Percentiles rank a stretch among this genome's conserved stretches.
Conservation (phyloP, 1,139 yeast species). For the Geotrichum citri-aurantii region DNA sequence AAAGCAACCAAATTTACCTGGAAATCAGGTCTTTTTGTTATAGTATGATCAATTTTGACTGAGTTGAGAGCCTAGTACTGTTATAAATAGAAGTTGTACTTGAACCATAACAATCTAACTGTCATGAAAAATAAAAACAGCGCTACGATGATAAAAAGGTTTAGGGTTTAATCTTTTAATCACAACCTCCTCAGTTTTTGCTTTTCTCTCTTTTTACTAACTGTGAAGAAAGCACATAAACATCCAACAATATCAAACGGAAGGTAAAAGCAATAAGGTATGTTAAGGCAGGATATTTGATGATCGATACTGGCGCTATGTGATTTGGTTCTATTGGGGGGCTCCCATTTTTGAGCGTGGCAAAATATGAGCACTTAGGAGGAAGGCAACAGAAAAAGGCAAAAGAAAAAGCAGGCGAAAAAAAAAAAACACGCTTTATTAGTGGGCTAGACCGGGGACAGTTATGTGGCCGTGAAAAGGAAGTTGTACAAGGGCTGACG, state of each 20-base stretch:
- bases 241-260: background rate
- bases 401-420: background rate
- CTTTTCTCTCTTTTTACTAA: background rate
- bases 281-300: background rate
- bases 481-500: background rate
- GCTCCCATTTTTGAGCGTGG: background rate
- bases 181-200: constrained; percentile 5
- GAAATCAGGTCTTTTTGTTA: too few relatives aligned
- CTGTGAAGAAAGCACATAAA: background rate
- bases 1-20: too few relatives aligned
- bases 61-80: too few relatives aligned
- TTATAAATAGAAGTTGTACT: too few relatives aligned
- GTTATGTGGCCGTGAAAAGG: background rate
- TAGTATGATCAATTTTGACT: too few relatives aligned
- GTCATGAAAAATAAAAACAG: background rate
- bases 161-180: background rate
- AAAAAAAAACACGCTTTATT: background rate
- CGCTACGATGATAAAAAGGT: too few relatives aligned
- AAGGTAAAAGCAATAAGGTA: background rate
- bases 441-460: background rate
- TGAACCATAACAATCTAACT: too few relatives aligned
- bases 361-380: background rate
- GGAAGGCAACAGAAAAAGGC: background rate
- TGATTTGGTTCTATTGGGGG: background rate
- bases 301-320: background rate